Conservation (phyloP, 345 rosid genomes). For the Pistacia integerrima region DNA sequence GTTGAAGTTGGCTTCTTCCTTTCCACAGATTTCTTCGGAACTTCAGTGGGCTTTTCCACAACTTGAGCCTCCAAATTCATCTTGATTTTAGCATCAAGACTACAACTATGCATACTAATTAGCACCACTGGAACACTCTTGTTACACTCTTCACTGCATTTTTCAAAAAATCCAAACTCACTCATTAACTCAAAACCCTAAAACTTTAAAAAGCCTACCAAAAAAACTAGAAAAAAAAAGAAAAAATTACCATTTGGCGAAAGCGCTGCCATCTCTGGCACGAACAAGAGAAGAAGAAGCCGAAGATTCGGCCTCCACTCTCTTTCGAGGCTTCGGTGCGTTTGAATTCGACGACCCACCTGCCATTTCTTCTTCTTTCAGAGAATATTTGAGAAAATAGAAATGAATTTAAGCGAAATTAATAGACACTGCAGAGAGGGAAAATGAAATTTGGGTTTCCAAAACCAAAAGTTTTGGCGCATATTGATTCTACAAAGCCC, state of each 20-base stretch:
- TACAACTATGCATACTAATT: conserved; percentile 72
- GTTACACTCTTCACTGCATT: conserved; percentile 74
- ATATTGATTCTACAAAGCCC: background rate
- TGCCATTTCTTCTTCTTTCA: conserved; percentile 23
- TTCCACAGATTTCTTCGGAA: conserved; percentile 64
- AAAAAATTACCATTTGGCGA: conserved; percentile 59
- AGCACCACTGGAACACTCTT: conserved; percentile 80
- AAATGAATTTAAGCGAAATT: background rate
- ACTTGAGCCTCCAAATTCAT: conserved; percentile 80
- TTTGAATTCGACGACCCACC: conserved; percentile 44
- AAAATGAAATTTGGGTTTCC: background rate
- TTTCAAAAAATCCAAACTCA: background rate
- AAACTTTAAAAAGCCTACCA: background rate
- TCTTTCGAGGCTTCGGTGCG: conserved; percentile 66
- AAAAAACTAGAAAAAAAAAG: background rate
- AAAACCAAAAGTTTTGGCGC: background rate
- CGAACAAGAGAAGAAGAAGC: conserved; percentile 47
- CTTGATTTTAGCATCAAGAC: conserved; percentile 88
- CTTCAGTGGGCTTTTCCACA: conserved; percentile 63
- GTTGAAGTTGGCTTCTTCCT: conserved; percentile 65
- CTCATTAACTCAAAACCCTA: background rate
- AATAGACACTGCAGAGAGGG: background rate
- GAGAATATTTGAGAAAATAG: background rate
- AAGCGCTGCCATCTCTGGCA: conserved; percentile 87
- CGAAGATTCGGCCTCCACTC: conserved; percentile 64